Base-by-base conservation (phyloP, 768 basidiomycete species). In the Scleroderma citrinum region DNA sequence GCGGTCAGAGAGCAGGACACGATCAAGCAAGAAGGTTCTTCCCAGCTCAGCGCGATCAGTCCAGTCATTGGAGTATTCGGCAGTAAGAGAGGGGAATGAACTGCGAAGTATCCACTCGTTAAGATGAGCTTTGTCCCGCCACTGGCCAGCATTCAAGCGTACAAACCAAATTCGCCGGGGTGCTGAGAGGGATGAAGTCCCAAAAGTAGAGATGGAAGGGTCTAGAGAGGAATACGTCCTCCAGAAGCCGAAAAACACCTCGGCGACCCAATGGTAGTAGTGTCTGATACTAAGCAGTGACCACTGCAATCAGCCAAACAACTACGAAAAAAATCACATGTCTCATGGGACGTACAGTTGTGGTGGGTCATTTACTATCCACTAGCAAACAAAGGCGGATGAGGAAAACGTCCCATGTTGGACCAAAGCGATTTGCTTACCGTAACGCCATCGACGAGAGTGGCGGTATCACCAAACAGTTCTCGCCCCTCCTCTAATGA, bases 261-360 rank as follows among this genome's bases (percentile, higher is more conserved):
- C 93, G 3, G 93, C 92, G 29, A 86, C 80, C 81, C 89, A 93
- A 60, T 96, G 92, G 63, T 92, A 95, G 64, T 94, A 95, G 67
- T 95, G 92, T 1, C 85, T 87, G 48, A 95, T 77, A 68, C 88
- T 91, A 43, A 8, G 26, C 8, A 29, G 5, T 5, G 26, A 29
- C 8, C 26, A 29, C 26, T 29, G 26, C 26, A 29, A 29, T 29
- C 26, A 29, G 26, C 26, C 8, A 29, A 29, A 29, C 26, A 29
- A 29, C 26, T 29, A 8, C 8, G 26, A 8, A 29, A 29, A n/a
- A 29, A 4, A 29, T 29, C 26, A 8, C 26, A 29, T n/a, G 26
- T 8, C 26, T 29, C 8, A 4, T 4, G 17, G 13, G 6, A 35
- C 17, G 34, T 14, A 35, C 34, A 20, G 20, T 23, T 13, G 38